A percentile compares a stretch with the other conserved stretches of the same genome.
Conservation (phyloP, 495 filamentous ascomycete genomes). For the Penicillium pancosmium region DNA sequence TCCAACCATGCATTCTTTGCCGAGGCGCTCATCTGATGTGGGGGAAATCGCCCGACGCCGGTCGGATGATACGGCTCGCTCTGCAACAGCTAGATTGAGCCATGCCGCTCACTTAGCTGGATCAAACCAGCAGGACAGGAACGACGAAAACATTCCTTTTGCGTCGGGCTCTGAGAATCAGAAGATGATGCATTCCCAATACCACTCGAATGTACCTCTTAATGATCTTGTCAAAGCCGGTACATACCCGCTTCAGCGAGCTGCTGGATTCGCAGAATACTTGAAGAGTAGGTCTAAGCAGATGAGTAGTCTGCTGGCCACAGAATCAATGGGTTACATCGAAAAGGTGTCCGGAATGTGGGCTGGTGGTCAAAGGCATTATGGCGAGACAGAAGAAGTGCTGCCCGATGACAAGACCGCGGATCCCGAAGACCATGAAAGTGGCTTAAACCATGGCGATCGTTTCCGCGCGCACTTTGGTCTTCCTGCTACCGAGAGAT, state of each 20-base stretch:
- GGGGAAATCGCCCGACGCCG: constrained; percentile 32
- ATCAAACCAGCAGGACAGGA: constrained; percentile 7
- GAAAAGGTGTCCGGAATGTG: constrained; percentile 98
- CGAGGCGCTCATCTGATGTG: constrained; percentile 32
- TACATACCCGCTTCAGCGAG: constrained; percentile 80
- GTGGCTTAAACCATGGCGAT: constrained; percentile 62
- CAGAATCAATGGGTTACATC: constrained; percentile 95
- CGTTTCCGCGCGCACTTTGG: constrained; percentile 91
- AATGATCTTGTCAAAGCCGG: constrained; percentile 71
- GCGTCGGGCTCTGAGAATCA: constrained; percentile 25
- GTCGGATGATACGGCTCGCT: constrained; percentile 49
- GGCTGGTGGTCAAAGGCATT: constrained; percentile 88
- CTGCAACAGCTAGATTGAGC: constrained; percentile 23
- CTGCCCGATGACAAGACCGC: constrained; percentile 63
- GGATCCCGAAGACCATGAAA: constrained; percentile 67
- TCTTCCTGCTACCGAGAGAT: constrained; percentile 76
- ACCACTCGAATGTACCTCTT: constrained; percentile 21
- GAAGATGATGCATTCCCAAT: constrained; percentile 17
- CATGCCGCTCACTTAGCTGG: constrained; percentile 1
- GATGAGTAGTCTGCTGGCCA: constrained; percentile 85
- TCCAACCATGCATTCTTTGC: constrained; percentile 65
- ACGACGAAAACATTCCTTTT: constrained; percentile 20
- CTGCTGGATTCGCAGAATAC: constrained; percentile 82
- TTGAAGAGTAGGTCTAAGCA: constrained; percentile 73
- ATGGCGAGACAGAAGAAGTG: constrained; percentile 72